Evolutionary conservation across 1,284 basidiomycete genomes (phyloP).

Genomic region (Termitomyces sp.): DNA sequence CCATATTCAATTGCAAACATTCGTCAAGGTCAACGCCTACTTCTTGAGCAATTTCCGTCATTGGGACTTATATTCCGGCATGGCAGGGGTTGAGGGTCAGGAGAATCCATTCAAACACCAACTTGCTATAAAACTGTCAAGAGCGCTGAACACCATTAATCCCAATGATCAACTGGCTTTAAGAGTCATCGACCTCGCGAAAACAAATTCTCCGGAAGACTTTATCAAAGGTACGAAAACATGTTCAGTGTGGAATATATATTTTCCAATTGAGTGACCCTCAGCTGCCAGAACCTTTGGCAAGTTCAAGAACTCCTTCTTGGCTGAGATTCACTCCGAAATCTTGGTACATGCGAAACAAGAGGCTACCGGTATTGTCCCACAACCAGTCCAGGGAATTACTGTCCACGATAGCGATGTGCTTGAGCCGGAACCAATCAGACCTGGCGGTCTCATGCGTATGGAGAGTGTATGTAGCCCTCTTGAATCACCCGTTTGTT

Average conservation of each 20-base stretch:
- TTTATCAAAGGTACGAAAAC: constrained; percentile 50
- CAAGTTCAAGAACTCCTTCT: constrained; percentile 68
- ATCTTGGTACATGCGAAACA: constrained; percentile 62
- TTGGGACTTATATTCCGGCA: not conserved
- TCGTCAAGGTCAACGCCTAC: not conserved
- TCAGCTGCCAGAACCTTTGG: constrained; percentile 77
- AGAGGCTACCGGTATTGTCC: constrained; percentile 48
- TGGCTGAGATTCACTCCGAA: constrained; percentile 45
- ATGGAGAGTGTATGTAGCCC: constrained; percentile 50
- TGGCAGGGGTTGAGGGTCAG: constrained; percentile 16
- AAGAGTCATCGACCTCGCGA: constrained; percentile 77
- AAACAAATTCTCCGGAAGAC: constrained; percentile 56
- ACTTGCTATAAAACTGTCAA: constrained; percentile 76
- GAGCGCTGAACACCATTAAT: constrained; percentile 74
- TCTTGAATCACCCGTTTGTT: not conserved
- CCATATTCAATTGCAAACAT: not conserved
- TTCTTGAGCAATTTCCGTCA: not conserved
- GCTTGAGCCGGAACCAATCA: constrained; percentile 68
- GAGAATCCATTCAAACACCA: constrained; percentile 67
- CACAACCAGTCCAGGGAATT: constrained; percentile 65
- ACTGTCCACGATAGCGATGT: constrained; percentile 79
- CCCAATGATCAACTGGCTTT: constrained; percentile 80
- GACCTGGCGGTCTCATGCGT: constrained; percentile 75
- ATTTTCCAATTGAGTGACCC: constrained; percentile 13
- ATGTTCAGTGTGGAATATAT: not conserved